Base-by-base conservation (phyloP, 2,329 filamentous ascomycete genomes). In the Scleromitrula shiraiana region DNA sequence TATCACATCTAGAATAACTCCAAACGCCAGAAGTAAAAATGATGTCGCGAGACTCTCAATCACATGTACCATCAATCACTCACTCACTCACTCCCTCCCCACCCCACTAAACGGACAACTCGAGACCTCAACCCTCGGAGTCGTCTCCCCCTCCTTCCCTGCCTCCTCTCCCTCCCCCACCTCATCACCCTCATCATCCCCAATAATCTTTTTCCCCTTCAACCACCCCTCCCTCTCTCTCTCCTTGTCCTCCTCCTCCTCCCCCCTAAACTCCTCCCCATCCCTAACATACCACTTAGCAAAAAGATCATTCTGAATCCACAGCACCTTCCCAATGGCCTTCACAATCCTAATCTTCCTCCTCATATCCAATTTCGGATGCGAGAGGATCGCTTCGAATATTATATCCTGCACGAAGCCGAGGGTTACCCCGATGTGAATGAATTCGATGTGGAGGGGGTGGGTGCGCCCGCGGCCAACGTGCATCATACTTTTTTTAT, bases 241-340 rank as follows among this genome's bases (percentile, higher is more conserved):
- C n/a, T 50, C 41, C 23, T 41, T 39, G 6, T 29, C 35, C 12
- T 40, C 38, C 12, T 50, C 49, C 45, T 23, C 33, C 30, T 38
- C 46, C 8, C 7, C 48, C 4, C 26, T 36, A 24, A 33, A 49
- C 24, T 45, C 50, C n/a, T 45, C 48, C 29, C 19, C 33, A 32
- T 46, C 47, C 22, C 17, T 27, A 24, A 62, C 50, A 51, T 88
- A 85, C 82, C 85, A 90, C 64, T 84, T 85, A n/a, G 85, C 83
- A 64, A 91, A 86, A 24, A 91, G 72, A 64, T 91, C 86, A 62
- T 91, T 91, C 66, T 91, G 87, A 56, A 91, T 89, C 85, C 86
- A 91, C 55, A 91, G 82, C 22, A 91, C 81, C 65, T 93, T 91
- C 53, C 80, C 80, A 19, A 91, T 71, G 1, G 87, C 86, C 62